Conservation (phyloP, 371 early-diverging fungal genomes). For the Mortierella sp. region DNA sequence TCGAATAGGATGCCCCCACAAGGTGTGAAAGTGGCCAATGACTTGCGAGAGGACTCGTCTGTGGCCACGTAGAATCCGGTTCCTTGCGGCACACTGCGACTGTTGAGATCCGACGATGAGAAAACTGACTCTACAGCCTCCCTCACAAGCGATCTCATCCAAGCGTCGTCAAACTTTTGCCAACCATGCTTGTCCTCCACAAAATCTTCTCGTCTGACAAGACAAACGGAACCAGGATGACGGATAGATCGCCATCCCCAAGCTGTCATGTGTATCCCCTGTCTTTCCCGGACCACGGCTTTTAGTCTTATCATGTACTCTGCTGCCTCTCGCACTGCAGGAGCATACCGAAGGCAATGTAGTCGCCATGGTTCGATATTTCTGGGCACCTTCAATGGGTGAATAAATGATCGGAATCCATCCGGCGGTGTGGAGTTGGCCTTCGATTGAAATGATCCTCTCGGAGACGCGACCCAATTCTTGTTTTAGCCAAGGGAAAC, state of each 20-base stretch:
- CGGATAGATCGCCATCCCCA: not conserved
- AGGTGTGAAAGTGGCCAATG: conserved; percentile 22
- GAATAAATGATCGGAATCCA: conserved; percentile 30
- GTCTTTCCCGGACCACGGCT: not conserved
- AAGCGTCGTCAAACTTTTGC: conserved; percentile 28
- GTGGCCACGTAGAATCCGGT: conserved; percentile 26
- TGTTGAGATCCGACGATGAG: not conserved
- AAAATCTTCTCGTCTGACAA: conserved; percentile 42
- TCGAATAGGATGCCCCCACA: conserved; percentile 31
- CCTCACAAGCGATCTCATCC: conserved; percentile 29
- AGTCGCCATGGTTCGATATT: conserved; percentile 24
- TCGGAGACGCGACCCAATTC: conserved; percentile 11
- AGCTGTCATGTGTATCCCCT: not conserved
- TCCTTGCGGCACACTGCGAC: not conserved
- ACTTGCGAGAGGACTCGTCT: conserved; percentile 11
- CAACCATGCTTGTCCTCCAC: conserved; percentile 25
- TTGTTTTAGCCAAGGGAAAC: conserved; percentile 31
- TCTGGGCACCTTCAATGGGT: conserved; percentile 10
- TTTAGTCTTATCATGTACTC: conserved; percentile 9
- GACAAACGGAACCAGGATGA: conserved; percentile 29
- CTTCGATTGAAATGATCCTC: conserved; percentile 25
- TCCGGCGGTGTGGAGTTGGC: conserved; percentile 40
- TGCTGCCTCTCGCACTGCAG: conserved; percentile 25
- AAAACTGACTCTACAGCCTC: conserved; percentile 16
- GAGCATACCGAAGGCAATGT: conserved; percentile 17